phyloP scores from a whole-genome alignment of 2,329 filamentous ascomycete genomes.

The Penicillium sp. region DNA sequence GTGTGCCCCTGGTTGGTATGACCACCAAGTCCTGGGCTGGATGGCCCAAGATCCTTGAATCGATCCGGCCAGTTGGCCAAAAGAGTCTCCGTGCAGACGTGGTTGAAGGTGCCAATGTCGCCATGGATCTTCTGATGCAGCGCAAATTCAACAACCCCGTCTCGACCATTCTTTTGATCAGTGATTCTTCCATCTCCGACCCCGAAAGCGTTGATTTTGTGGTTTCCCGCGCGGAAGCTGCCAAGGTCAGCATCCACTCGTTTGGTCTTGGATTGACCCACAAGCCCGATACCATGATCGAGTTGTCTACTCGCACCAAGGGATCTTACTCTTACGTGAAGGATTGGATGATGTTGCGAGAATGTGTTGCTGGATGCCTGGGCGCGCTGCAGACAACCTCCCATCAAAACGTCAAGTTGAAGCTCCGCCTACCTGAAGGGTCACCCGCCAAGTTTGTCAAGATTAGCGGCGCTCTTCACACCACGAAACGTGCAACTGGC shows the following conservation, averaged over 20 bases:
- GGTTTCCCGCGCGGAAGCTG: constrained; percentile 91
- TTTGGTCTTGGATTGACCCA: constrained; percentile 96
- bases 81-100: constrained; percentile 96
- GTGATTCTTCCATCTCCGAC: constrained; percentile 93
- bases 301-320: constrained; percentile 91
- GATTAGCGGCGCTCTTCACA: constrained; percentile 93
- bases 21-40: constrained; percentile 91
- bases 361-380: constrained; percentile 90
- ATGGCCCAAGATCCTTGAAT: constrained; percentile 81
- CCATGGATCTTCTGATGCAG: constrained; percentile 98
- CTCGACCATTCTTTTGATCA: constrained; percentile 93
- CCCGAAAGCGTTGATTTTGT: constrained; percentile 97
- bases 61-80: constrained; percentile 89
- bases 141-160: constrained; percentile 94
- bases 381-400: constrained; percentile 89
- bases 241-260: constrained; percentile 95
- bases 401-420: constrained; percentile 97
- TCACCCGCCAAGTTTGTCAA: constrained; percentile 98
- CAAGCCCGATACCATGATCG: constrained; percentile 98
- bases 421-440: constrained; percentile 88
- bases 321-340: constrained; percentile 98
- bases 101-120: constrained; percentile 94
- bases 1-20: constrained; percentile 96
- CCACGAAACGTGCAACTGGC: constrained; percentile 92
- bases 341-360: constrained; percentile 99